Evolutionary conservation across 2,329 filamentous ascomycete genomes (phyloP).

Genomic region (Sporothrix inflata): DNA sequence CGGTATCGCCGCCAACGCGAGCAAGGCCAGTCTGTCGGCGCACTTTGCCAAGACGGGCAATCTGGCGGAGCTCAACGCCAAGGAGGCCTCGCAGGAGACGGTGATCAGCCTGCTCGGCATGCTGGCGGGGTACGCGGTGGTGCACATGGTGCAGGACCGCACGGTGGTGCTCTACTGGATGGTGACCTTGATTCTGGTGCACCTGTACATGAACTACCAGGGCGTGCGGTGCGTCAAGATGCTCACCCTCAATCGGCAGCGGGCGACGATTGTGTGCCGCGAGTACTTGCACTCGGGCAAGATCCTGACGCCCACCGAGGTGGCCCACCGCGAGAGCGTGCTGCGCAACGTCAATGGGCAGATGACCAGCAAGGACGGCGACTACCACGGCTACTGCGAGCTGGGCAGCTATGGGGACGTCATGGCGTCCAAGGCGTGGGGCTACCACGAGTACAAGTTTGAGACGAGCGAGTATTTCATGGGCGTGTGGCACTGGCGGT

Average conservation of each 20-base stretch:
- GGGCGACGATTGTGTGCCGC: constrained; percentile 76
- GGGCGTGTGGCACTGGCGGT: constrained; percentile 52
- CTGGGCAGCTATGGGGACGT: constrained; percentile 48
- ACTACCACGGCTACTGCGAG: constrained; percentile 42
- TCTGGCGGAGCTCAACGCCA: constrained; percentile 88
- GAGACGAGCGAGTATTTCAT: constrained; percentile 62
- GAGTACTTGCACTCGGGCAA: constrained; percentile 54
- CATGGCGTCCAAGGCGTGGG: constrained; percentile 39
- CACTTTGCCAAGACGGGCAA: constrained; percentile 91
- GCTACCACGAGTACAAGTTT: constrained; percentile 43
- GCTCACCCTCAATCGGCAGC: constrained; percentile 81
- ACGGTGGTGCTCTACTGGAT: constrained; percentile 74
- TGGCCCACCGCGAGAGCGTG: constrained; percentile 66
- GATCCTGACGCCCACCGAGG: constrained; percentile 66
- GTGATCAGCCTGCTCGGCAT: constrained; percentile 88
- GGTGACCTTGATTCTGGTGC: constrained; percentile 70
- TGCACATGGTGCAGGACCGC: constrained; percentile 73
- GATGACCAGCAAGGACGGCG: constrained; percentile 46
- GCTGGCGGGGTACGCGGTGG: constrained; percentile 78
- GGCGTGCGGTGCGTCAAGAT: constrained; percentile 85
- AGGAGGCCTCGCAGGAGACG: constrained; percentile 95
- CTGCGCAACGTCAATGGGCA: constrained; percentile 58
- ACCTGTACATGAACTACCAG: constrained; percentile 82
- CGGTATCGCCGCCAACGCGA: constrained; percentile 85
- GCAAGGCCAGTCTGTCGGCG: constrained; percentile 86